phyloP scores from a whole-genome alignment of 345 rosid species.

The Dovyalis caffra region DNA sequence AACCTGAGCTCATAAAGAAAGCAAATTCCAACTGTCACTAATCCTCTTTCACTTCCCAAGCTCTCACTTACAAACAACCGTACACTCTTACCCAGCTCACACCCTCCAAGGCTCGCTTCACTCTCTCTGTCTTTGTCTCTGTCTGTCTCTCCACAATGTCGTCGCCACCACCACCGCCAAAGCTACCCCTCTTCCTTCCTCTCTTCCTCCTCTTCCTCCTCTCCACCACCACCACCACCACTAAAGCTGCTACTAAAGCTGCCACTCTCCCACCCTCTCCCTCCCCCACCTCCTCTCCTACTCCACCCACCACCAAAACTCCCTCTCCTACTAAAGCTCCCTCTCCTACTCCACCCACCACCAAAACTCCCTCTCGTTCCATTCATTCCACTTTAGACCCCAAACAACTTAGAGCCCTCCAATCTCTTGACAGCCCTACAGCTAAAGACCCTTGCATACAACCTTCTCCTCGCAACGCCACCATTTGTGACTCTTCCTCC shows the following conservation, averaged over 20 bases:
- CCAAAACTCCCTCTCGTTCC: slow-evolving; percentile 26
- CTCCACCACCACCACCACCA: slow-evolving; percentile 12
- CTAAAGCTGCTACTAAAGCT: slow-evolving; percentile 22
- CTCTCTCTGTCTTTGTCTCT: slow-evolving; percentile 19
- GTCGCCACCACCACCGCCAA: slow-evolving; percentile 20
- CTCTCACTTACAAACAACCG: neutral
- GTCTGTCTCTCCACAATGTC: slow-evolving; percentile 45
- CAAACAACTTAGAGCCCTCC: slow-evolving; percentile 69
- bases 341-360: slow-evolving; percentile 14
- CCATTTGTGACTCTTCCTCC: slow-evolving; percentile 54
- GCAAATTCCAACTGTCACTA: too few species aligned
- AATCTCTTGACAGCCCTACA: slow-evolving; percentile 69
- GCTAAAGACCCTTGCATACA: slow-evolving; percentile 64
- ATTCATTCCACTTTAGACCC: slow-evolving; percentile 64
- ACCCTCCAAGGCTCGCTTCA: slow-evolving; percentile 11
- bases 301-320: slow-evolving; percentile 22
- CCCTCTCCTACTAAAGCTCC: slow-evolving; percentile 24
- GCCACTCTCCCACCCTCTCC: slow-evolving; percentile 18
- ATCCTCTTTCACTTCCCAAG: neutral
- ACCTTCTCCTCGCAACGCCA: slow-evolving; percentile 35
- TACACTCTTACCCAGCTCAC: neutral
- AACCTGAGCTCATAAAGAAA: neutral
- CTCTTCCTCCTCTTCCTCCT: slow-evolving; percentile 29
- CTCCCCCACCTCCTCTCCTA: slow-evolving; percentile 31
- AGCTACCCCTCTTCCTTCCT: slow-evolving; percentile 21